phyloP scores from a whole-genome alignment of 192 early-diverging fungal genomes.

The Coemansia sp. region DNA sequence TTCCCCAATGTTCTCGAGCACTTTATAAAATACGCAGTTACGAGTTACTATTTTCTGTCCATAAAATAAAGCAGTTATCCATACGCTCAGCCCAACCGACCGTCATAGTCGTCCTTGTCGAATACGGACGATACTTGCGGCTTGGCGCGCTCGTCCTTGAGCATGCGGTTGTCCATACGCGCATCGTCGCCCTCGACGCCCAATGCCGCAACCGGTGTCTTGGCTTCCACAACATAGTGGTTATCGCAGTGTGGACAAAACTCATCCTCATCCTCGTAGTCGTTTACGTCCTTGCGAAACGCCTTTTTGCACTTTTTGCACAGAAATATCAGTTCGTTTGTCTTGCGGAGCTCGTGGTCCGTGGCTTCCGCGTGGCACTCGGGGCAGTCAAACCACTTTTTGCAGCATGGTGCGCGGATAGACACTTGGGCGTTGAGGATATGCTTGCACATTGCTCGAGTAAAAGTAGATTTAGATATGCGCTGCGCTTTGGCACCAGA shows the following conservation, averaged over 20 bases:
- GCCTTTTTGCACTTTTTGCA: slow-evolving; percentile 99
- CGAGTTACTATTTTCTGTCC: neutral
- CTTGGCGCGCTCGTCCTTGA: slow-evolving; percentile 58
- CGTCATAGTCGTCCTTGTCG: slow-evolving; percentile 24
- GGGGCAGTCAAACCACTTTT: slow-evolving; percentile 95
- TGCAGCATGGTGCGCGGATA: slow-evolving; percentile 91
- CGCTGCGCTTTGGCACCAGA: neutral
- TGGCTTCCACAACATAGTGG: slow-evolving; percentile 91
- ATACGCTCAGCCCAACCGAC: slow-evolving; percentile 42
- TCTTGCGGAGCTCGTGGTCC: slow-evolving; percentile 76
- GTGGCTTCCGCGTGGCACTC: slow-evolving; percentile 85
- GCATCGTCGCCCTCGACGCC: slow-evolving; percentile 94
- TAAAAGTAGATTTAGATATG: neutral
- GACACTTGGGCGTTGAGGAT: slow-evolving; percentile 95
- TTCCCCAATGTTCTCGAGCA: neutral
- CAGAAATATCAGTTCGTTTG: slow-evolving; percentile 89
- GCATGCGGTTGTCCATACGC: slow-evolving; percentile 67
- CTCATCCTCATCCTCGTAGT: slow-evolving; percentile 94
- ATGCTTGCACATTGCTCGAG: slow-evolving; percentile 86
- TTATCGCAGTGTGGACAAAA: slow-evolving; percentile 99
- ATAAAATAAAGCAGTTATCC: neutral
- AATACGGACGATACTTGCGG: slow-evolving; percentile 29
- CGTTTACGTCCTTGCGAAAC: slow-evolving; percentile 86
- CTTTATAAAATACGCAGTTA: neutral
- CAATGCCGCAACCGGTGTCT: slow-evolving; percentile 78